Base-by-base conservation (phyloP, 2,329 filamentous ascomycete genomes). In the Colletotrichum karsti region DNA sequence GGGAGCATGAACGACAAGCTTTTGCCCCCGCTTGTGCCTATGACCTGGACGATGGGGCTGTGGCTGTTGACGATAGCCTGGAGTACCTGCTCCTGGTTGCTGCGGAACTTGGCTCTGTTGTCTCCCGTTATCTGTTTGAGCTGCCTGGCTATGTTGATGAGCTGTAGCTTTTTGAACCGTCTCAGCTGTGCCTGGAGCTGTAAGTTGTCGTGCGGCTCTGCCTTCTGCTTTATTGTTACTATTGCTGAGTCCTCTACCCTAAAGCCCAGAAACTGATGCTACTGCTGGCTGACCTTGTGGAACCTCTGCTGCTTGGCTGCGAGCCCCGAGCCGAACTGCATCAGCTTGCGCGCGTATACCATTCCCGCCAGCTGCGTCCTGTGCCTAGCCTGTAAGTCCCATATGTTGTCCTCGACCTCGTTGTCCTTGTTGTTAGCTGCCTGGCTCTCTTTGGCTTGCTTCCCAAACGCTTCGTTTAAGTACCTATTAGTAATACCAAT, bases 1-100 rank as follows among this genome's bases (percentile, higher is more conserved):
- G 60, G 69, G 42, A 73, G 66, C 35, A 72, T 71, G 26, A 73
- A 72, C 42, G 58, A 67, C 22, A 73, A 30, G 39, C 67, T 73
- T 64, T 73, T 72, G 28, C 71, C 67, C 18, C 64, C 60, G 8
- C 69, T 67, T 12, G 53, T 73, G 4, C 59, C 53, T 30, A 53
- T 59, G 4, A 73, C 57, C 56, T 69, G 26, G 8, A 73, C 26
- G 3, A 73, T 35, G 35, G 63, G 59, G 39, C 55, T 67, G 48
- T 66, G 46, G 3, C 63, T 26, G 12, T 37, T 35, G 4, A 70
- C 37, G 5, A 73, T 62, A 8, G 69, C 62, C n/a, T 42, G n/a
- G 22, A 73, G 55, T 12, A 67, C 69, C 28, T 12, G 33, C 58
- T 59, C 39, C 46, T 73, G 46, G 28, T 67, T 26, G 3, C 63